A percentile compares a stretch with the other conserved stretches of the same genome.
Evolutionary conservation across 2,329 filamentous ascomycete species (phyloP).

Genomic region (Anisogramma anomala): DNA sequence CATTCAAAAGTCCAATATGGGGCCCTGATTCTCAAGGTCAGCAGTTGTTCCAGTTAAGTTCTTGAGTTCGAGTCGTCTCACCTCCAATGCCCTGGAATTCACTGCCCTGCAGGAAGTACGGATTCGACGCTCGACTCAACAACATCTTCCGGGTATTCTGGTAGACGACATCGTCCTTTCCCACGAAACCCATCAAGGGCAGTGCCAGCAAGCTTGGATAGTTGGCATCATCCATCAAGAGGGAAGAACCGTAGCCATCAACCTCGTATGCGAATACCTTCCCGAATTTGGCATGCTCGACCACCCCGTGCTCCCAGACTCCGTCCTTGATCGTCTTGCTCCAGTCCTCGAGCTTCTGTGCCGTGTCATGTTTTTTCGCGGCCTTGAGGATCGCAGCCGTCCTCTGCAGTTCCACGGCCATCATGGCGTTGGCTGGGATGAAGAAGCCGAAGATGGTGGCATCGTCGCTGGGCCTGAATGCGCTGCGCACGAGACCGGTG

Average conservation of each 20-base stretch:
- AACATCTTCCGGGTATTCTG: conserved; percentile 76
- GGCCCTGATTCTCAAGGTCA: conserved; percentile 32
- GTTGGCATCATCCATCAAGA: conserved; percentile 86
- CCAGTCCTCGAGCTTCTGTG: conserved; percentile 45
- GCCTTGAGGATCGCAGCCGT: conserved; percentile 57
- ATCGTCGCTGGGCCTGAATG: conserved; percentile 91
- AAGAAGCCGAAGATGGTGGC: conserved; percentile 90
- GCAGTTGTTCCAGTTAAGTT: not conserved
- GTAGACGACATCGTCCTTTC: conserved; percentile 56
- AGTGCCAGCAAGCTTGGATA: conserved; percentile 70
- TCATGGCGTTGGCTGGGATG: conserved; percentile 93
- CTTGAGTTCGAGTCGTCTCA: conserved; percentile 23
- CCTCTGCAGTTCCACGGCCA: conserved; percentile 75
- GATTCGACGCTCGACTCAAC: conserved; percentile 64
- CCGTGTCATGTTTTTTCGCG: conserved; percentile 42
- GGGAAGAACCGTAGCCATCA: conserved; percentile 70
- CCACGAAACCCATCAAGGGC: conserved; percentile 66
- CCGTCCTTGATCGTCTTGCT: conserved; percentile 58
- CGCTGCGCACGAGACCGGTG: conserved; percentile 78
- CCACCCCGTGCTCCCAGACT: conserved; percentile 74
- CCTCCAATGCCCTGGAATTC: conserved; percentile 84
- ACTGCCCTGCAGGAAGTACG: conserved; percentile 70
- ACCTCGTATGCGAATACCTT: conserved; percentile 80
- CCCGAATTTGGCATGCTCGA: conserved; percentile 63
- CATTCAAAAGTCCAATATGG: conserved; percentile 72